Evolutionary conservation across 1,284 basidiomycete genomes (phyloP).

Genomic region (Phellopilus nigrolimitatus): DNA sequence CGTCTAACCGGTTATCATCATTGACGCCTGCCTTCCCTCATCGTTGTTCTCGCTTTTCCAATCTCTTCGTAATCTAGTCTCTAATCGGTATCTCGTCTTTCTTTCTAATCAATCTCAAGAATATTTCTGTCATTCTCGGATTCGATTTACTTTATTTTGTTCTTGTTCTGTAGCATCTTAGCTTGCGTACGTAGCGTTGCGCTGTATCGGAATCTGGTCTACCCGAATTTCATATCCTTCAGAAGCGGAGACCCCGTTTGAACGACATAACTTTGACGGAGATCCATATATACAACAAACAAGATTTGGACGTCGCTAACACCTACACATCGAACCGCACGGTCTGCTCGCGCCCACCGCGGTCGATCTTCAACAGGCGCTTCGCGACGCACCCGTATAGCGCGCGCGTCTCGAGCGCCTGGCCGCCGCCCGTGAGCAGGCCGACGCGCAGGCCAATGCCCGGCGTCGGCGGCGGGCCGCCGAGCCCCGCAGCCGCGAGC

Average conservation of each 20-base stretch:
- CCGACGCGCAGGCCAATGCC: slow-evolving; percentile 30
- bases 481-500: slow-evolving; percentile 39
- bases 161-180: slow-evolving; percentile 11
- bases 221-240: no score
- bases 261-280: no score
- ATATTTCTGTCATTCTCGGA: not conserved
- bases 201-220: no score
- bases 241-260: no score
- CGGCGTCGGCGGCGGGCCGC: slow-evolving; percentile 15
- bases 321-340: slow-evolving; percentile 61
- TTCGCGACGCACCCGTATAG: slow-evolving; percentile 56
- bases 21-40: not conserved
- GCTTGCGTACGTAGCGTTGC: no score
- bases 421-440: slow-evolving; percentile 3
- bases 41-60: not conserved
- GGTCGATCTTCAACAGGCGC: slow-evolving; percentile 66
- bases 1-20: not conserved
- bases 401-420: slow-evolving; percentile 37
- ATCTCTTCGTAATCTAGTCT: not conserved
- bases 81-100: not conserved
- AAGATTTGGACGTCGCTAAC: not conserved
- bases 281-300: no score
- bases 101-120: not conserved
- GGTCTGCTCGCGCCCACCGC: slow-evolving; percentile 64
- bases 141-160: not conserved